Evolutionary conservation across 805 yeast species (phyloP), one percentile per base, ranked within the genome.

Genomic region (Dipodascopsis uninucleata): DNA sequence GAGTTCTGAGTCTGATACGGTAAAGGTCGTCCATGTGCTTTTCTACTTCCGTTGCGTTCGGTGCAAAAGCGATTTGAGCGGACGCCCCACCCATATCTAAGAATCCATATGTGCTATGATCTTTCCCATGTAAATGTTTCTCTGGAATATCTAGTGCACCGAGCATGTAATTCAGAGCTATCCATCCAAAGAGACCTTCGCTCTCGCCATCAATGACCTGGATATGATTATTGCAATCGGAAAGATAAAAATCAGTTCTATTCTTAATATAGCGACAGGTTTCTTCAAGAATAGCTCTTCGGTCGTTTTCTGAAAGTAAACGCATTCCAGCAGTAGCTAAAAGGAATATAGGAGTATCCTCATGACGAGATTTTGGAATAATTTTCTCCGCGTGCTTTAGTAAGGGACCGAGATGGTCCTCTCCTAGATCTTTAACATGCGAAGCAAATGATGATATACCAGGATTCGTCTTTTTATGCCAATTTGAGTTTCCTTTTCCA

Each of bases 11-110:
- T 12, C 73, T 70, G 1, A 93, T 76, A 1, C 71, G 72, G 23
- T 82, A 77, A 43, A 89, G 72, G 61, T 88, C 95, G 42, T 89
- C 89, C 32, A 67, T 61, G 62, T 87, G 95, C 51, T 74, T 74
- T 21, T 62, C 65, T 5, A 82, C 64, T 49, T 86, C 88, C n/a
- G 74, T 69, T 3, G 58, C 52, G 31, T 74, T 72, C 0, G 97
- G 97, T 6, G 85, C 88, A 72, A 89, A 93, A 6, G 97, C 95
- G 18, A 93, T 77, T 61, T 93, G 98, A 0, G 96, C 87, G 1
- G 96, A 87, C 0, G 98, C 98, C 10, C 98, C 98, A 12, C 98
- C 98, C 98, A 93, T 93, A 64, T 93, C 98, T 90, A 93, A 83
- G 58, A 93, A 90, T 3, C 98, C 98, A 53, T 76, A 81, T 0